phyloP scores from a whole-genome alignment of 768 basidiomycete species.

The Pisolithus orientalis region DNA sequence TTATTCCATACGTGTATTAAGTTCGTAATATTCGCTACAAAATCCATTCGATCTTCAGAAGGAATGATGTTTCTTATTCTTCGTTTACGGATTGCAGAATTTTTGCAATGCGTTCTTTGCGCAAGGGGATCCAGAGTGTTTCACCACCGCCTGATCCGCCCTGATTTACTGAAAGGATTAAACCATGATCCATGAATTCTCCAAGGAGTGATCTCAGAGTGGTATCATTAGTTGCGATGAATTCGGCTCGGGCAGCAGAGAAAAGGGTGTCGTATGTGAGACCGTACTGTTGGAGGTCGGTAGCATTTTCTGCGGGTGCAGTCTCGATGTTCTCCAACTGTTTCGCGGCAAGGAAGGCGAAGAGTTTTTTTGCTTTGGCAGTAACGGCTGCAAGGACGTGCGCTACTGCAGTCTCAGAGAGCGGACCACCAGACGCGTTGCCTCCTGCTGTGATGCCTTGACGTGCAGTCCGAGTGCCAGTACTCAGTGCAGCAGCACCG shows the following conservation, averaged over 20 bases:
- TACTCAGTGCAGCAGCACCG: slow-evolving; percentile 37
- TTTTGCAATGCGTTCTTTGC: slow-evolving; percentile 62
- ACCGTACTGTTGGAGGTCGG: slow-evolving; percentile 46
- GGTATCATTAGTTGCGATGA: slow-evolving; percentile 85
- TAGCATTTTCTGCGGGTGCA: slow-evolving; percentile 3
- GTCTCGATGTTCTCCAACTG: slow-evolving; percentile 57
- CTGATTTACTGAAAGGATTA: slow-evolving; percentile 53
- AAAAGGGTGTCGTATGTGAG: slow-evolving; percentile 66
- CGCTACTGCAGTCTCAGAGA: slow-evolving; percentile 72
- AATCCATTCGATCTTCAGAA: background rate
- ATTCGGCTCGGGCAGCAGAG: slow-evolving; percentile 68
- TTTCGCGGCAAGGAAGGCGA: slow-evolving; percentile 58
- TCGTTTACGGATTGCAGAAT: slow-evolving; percentile 32
- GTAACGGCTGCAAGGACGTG: slow-evolving; percentile 87
- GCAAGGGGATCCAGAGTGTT: slow-evolving; percentile 82
- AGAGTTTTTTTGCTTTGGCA: slow-evolving; percentile 78
- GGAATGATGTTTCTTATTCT: background rate
- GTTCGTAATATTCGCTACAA: background rate
- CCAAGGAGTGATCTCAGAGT: slow-evolving; percentile 75
- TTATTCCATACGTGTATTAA: slow-evolving; percentile 79
- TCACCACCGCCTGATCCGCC: slow-evolving; percentile 44
- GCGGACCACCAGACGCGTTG: slow-evolving; percentile 27
- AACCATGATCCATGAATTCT: slow-evolving; percentile 87
- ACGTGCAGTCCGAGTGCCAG: slow-evolving; percentile 21
- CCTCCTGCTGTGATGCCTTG: slow-evolving; percentile 24